Conservation (phyloP, 1,284 basidiomycete species). For the Ceraceosorus bombacis region DNA sequence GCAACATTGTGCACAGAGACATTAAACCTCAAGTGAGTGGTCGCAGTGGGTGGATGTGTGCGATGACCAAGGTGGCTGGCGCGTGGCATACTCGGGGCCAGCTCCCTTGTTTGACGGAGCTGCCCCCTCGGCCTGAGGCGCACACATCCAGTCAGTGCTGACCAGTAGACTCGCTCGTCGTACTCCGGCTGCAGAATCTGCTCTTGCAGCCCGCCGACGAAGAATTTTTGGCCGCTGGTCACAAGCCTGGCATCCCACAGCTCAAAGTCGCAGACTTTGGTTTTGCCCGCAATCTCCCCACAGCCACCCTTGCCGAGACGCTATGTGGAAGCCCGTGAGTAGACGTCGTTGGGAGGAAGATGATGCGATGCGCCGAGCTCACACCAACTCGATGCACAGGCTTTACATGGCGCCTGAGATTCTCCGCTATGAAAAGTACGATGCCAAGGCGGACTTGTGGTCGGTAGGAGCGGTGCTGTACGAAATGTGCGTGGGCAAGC, state of each 20-base stretch:
- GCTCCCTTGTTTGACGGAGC: background rate
- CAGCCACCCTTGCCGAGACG: slow-evolving; percentile 90
- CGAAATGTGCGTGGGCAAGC: slow-evolving; percentile 86
- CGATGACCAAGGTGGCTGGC: background rate
- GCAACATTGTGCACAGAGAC: slow-evolving; percentile 89
- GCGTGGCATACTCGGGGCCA: background rate
- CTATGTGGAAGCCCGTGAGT: slow-evolving; percentile 77
- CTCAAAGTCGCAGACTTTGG: slow-evolving; percentile 76
- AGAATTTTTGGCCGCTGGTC: slow-evolving; percentile 71
- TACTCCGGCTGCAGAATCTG: slow-evolving; percentile 64
- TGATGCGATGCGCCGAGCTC: background rate
- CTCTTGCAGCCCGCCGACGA: slow-evolving; percentile 74
- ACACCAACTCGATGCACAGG: slow-evolving; percentile 49
- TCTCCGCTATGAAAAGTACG: slow-evolving; percentile 91
- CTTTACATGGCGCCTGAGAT: slow-evolving; percentile 99
- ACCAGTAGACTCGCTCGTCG: background rate
- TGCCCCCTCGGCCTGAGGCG: background rate
- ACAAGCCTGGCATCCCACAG: slow-evolving; percentile 63
- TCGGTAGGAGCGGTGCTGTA: slow-evolving; percentile 93
- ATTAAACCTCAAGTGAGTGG: slow-evolving; percentile 73
- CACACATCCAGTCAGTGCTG: slow-evolving; percentile 2
- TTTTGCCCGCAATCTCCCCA: slow-evolving; percentile 85
- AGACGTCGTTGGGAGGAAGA: slow-evolving; percentile 51
- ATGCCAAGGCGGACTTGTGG: slow-evolving; percentile 96
- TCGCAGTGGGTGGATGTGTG: no score